Percentiles rank a stretch among this genome's conserved stretches.
Evolutionary conservation across 2,329 filamentous ascomycete species (phyloP).

Genomic region (Westerdykella ornata): DNA sequence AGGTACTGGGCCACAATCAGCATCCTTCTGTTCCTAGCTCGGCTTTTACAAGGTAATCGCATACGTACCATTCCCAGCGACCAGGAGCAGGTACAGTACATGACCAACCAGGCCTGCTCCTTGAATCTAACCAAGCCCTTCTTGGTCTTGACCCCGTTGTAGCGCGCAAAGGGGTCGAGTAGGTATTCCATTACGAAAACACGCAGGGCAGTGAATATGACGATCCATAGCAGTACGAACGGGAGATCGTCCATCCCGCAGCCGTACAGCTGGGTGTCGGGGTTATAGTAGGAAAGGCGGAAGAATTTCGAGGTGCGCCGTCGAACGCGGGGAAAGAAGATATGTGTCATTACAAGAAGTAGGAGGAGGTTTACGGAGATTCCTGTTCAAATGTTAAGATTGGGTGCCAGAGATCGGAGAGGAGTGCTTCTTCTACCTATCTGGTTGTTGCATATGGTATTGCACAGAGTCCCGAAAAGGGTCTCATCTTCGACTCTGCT

Average conservation of each 20-base stretch:
- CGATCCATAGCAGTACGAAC: slow-evolving; percentile 69
- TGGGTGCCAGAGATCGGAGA: not conserved
- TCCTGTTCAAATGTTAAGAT: slow-evolving; percentile 45
- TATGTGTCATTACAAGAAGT: slow-evolving; percentile 39
- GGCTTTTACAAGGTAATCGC: slow-evolving; percentile 4
- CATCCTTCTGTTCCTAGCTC: not conserved
- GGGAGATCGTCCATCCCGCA: slow-evolving; percentile 74
- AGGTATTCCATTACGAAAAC: slow-evolving; percentile 82
- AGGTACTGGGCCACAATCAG: slow-evolving; percentile 57
- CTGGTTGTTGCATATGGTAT: slow-evolving; percentile 72
- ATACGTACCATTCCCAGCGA: slow-evolving; percentile 66
- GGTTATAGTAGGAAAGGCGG: slow-evolving; percentile 74
- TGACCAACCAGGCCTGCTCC: slow-evolving; percentile 85
- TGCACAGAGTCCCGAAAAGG: slow-evolving; percentile 53
- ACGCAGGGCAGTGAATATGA: slow-evolving; percentile 80
- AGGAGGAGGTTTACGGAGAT: slow-evolving; percentile 74
- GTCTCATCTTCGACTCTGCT: slow-evolving; percentile 58
- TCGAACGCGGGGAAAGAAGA: slow-evolving; percentile 73
- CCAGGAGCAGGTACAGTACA: slow-evolving; percentile 82
- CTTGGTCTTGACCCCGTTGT: slow-evolving; percentile 63
- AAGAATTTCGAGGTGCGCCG: slow-evolving; percentile 82
- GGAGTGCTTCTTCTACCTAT: slow-evolving; percentile 57
- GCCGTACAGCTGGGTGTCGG: slow-evolving; percentile 60
- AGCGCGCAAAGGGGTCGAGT: slow-evolving; percentile 67
- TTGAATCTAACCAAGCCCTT: slow-evolving; percentile 80